Base-by-base conservation (phyloP, 2,329 filamentous ascomycete genomes). In the Verticillium nubilum region DNA sequence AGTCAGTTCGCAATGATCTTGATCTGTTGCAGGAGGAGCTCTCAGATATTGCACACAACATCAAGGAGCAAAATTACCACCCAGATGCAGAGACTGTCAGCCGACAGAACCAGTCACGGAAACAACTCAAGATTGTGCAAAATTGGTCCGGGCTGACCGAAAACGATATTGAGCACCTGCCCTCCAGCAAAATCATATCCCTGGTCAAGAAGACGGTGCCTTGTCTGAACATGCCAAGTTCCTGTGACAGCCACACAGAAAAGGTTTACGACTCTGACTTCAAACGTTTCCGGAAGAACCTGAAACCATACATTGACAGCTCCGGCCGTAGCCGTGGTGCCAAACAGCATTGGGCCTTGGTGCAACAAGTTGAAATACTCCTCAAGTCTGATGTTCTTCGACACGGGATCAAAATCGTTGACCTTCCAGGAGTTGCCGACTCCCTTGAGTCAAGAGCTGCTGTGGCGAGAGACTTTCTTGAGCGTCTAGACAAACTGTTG, bases 341-440 rank as follows among this genome's bases (percentile, higher is more conserved):
- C 42, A 3, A 23, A 6, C 53, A 58, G 13, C 47, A 54, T 26
- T 66, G 64, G 64, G 60, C 62, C 1, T 25, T 66, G 29, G 64
- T 66, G 2, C 60, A 63, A 4, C 28, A 56, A 5, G 65, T 66
- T 0, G 58, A 64, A 12, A 27, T 64, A 5, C 63, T 55, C 17
- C 35, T 64, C 28, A 33, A 57, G 2, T 55, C 60, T 0, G 54
- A 59, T 1, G 25, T 67, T 7, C 60, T 67, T 1, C 50, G 56
- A 12, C n/a, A 61, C 35, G 61, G 63, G 2, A 35, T 67, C 6
- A 59, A 61, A 23, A 56, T 67, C 0, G 63, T 67, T 2, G 63
- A 67, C 19, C 53, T 67, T 1, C 65, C 65, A 1, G 64, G 65
- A 1, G 25, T 54, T n/a, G 57, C 58, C n/a, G 65, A 67, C 26